Percentiles rank a stretch among this genome's conserved stretches.
Evolutionary conservation across 1,284 basidiomycete genomes (phyloP).

Genomic region (Cronartium ribicola): DNA sequence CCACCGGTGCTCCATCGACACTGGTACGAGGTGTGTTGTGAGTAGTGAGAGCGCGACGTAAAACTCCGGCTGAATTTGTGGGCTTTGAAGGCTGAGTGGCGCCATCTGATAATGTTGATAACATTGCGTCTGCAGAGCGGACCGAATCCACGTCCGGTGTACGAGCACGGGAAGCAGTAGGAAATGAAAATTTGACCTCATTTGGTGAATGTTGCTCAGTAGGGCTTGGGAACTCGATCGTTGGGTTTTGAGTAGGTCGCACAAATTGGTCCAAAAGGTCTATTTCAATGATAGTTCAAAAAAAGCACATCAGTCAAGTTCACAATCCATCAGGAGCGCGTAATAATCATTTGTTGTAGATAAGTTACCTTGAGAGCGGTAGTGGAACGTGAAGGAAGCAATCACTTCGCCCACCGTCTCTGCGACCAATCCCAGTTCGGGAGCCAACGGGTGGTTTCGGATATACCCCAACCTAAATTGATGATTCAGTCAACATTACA

Average conservation of each 20-base stretch:
- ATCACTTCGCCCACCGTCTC: conserved; percentile 28
- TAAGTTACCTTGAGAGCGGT: conserved; percentile 31
- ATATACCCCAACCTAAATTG: conserved; percentile 28
- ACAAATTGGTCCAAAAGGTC: too few relatives aligned
- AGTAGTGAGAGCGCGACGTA: conserved; percentile 25
- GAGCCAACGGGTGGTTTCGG: conserved; percentile 22
- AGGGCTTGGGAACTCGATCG: conserved; percentile 10
- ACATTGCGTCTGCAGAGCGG: conserved; percentile 11
- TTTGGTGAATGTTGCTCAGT: not conserved
- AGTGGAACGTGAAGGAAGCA: conserved; percentile 33
- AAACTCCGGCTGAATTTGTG: conserved; percentile 3
- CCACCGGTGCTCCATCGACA: conserved; percentile 8
- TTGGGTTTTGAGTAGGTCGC: not conserved
- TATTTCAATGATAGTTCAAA: too few relatives aligned
- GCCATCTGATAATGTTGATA: not conserved
- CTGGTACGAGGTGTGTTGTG: conserved; percentile 19
- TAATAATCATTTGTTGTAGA: not conserved
- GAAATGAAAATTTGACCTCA: conserved; percentile 31
- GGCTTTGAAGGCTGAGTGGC: conserved; percentile 3
- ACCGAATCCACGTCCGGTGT: conserved; percentile 15
- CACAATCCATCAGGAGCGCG: not conserved
- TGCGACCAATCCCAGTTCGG: conserved; percentile 34
- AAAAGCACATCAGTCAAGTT: too few relatives aligned
- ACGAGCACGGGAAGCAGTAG: conserved; percentile 3
- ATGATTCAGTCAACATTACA: too few relatives aligned